Evolutionary conservation across 805 yeast genomes (phyloP).

Genomic region (Yarrowia porcina): DNA sequence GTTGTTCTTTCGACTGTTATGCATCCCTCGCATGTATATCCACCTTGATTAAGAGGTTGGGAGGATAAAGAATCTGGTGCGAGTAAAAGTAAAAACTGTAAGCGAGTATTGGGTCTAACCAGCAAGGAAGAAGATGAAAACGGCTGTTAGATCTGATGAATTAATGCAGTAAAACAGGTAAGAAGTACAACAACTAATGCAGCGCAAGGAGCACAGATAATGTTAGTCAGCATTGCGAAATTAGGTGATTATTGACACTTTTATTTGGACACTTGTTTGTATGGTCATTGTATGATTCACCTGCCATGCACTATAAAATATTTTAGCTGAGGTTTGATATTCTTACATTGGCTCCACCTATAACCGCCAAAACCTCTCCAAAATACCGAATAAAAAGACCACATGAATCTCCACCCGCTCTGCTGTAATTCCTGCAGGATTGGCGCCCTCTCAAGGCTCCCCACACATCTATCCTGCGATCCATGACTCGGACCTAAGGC

Average conservation of each 20-base stretch:
- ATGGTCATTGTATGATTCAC: no score
- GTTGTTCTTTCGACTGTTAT: no score
- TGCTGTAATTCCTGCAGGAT: background rate
- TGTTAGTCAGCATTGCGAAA: background rate
- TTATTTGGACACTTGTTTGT: no score
- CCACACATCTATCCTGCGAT: conserved; percentile 12
- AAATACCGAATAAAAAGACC: no score
- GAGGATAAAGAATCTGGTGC: background rate
- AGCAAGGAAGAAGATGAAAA: background rate
- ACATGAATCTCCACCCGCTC: no score
- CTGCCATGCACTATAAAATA: background rate
- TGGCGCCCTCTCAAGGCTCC: background rate
- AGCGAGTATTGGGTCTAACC: background rate
- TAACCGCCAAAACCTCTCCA: background rate
- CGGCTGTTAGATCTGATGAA: background rate
- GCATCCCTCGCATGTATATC: background rate
- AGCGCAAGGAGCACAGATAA: no score
- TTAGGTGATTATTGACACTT: no score
- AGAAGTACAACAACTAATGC: no score
- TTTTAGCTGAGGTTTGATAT: no score
- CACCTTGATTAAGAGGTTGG: background rate
- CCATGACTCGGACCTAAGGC: conserved; percentile 13
- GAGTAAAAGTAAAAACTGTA: background rate
- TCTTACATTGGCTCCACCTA: no score
- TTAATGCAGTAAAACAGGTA: background rate